phyloP scores from a whole-genome alignment of 352 stramenopile species.

The Globisporangium nagaii region DNA sequence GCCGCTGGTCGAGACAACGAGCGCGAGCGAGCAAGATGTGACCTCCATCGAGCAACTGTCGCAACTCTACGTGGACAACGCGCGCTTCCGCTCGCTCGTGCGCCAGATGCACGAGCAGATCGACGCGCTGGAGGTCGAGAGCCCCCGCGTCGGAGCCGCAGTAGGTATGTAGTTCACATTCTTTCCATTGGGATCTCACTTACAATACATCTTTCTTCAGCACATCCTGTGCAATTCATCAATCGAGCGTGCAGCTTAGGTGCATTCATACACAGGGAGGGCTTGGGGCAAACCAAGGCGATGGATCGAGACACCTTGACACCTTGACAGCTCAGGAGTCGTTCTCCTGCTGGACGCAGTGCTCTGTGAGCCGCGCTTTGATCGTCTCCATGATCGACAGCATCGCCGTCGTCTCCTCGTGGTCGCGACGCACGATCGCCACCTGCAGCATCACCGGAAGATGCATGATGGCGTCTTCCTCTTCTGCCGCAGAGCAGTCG shows the following conservation, averaged over 20 bases:
- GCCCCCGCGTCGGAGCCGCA: background rate
- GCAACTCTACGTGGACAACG: slow-evolving; percentile 23
- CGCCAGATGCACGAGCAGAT: slow-evolving; percentile 35
- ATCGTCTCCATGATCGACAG: slow-evolving; percentile 70
- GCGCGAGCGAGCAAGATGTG: background rate
- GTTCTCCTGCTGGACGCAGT: slow-evolving; percentile 47
- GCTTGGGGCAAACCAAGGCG: background rate
- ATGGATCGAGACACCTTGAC: background rate
- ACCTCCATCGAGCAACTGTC: slow-evolving; percentile 19
- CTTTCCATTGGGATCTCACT: background rate
- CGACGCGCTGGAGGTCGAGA: slow-evolving; percentile 7
- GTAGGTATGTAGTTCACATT: background rate
- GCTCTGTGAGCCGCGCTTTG: slow-evolving; percentile 54
- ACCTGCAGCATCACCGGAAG: slow-evolving; percentile 86
- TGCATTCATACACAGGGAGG: background rate
- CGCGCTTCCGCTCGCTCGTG: slow-evolving; percentile 27
- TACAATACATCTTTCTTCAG: background rate
- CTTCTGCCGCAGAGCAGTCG: slow-evolving; percentile 61
- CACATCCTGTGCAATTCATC: too few species aligned
- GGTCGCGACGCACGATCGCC: slow-evolving; percentile 55
- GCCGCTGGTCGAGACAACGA: slow-evolving; percentile 27
- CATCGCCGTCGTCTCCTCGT: slow-evolving; percentile 72
- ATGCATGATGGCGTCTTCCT: slow-evolving; percentile 88
- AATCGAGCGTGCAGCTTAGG: background rate
- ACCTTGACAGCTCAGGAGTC: slow-evolving; percentile 20